Conservation (phyloP, 2,329 filamentous ascomycete genomes). For the Grosmannia huntii region DNA sequence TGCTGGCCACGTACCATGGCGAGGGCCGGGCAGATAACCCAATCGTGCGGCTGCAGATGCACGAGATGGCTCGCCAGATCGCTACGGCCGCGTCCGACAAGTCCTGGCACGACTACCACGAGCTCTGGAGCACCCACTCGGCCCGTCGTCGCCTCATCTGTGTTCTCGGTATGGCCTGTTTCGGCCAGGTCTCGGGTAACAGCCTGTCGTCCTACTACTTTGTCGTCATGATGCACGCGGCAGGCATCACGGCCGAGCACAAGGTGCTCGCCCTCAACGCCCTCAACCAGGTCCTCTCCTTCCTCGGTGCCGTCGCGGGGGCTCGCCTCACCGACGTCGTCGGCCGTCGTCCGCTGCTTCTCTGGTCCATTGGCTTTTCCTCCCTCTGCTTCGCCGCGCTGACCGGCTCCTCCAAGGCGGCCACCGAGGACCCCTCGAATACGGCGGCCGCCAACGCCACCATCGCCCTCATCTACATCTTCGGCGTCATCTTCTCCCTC, state of each 20-base stretch:
- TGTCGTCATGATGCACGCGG: slow-evolving; percentile 33
- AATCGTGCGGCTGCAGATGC: slow-evolving; percentile 14
- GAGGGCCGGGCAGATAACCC: slow-evolving; percentile 30
- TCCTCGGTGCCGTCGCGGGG: slow-evolving; percentile 36
- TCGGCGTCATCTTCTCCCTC: slow-evolving; percentile 9
- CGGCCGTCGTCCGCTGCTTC: slow-evolving; percentile 42
- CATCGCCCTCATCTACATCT: slow-evolving; percentile 9
- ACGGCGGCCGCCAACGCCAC: slow-evolving; percentile 7
- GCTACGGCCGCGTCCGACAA: slow-evolving; percentile 28
- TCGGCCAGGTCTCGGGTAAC: slow-evolving; percentile 32
- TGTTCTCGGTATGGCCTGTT: slow-evolving; percentile 24
- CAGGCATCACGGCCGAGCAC: slow-evolving; percentile 35
- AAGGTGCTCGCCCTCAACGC: slow-evolving; percentile 36
- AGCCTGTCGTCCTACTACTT: slow-evolving; percentile 41
- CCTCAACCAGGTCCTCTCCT: slow-evolving; percentile 40
- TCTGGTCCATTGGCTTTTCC: slow-evolving; percentile 32
- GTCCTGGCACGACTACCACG: slow-evolving; percentile 32
- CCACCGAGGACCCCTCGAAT: slow-evolving; percentile 15
- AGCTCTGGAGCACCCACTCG: slow-evolving; percentile 25
- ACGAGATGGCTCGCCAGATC: slow-evolving; percentile 18
- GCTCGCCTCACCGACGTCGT: slow-evolving; percentile 42
- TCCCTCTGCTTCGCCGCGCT: slow-evolving; percentile 35
- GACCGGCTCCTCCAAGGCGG: slow-evolving; percentile 32
- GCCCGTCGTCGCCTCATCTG: slow-evolving; percentile 27
- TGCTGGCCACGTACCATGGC: slow-evolving; percentile 35